Percentiles rank a stretch among this genome's conserved stretches.
These are phyloP conservation scores for Yamadazyma takamatsuzukensis DNA, from an alignment of 805 yeast genomes.

Conservation along the genomic window DNA sequence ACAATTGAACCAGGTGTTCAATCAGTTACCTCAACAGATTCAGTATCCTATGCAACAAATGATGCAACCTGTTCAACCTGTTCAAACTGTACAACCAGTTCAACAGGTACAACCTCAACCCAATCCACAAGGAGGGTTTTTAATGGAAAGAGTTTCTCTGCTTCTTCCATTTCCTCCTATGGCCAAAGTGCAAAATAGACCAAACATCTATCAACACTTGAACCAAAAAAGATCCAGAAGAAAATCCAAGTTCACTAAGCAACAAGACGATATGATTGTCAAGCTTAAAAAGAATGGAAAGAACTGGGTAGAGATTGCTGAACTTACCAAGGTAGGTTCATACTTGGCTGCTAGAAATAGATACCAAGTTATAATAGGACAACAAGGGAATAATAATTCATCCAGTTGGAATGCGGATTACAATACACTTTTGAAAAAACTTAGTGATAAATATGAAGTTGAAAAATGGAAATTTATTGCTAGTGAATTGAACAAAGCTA, in stretches of 20 bases:
- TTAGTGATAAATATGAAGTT: slow-evolving; percentile 66
- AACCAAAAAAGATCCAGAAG: slow-evolving; percentile 52
- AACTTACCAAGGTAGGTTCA: slow-evolving; percentile 57
- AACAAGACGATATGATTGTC: slow-evolving; percentile 65
- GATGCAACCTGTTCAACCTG: not conserved
- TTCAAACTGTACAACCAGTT: not conserved
- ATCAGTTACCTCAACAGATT: not conserved
- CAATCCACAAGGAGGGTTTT: too few species aligned
- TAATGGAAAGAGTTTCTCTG: slow-evolving; percentile 4
- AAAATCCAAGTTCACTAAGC: slow-evolving; percentile 64
- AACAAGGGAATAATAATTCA: slow-evolving; percentile 69
- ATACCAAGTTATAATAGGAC: slow-evolving; percentile 78
- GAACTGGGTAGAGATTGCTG: slow-evolving; percentile 73
- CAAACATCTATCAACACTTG: slow-evolving; percentile 38
- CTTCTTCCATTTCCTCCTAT: slow-evolving; percentile 50
- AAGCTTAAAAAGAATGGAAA: slow-evolving; percentile 59
- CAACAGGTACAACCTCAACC: slow-evolving; percentile 1
- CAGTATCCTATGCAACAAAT: not conserved
- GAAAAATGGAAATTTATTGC: slow-evolving; percentile 70
- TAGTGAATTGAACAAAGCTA: slow-evolving; percentile 53
- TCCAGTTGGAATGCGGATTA: slow-evolving; percentile 61
- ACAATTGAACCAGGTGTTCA: not conserved
- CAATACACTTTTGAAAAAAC: slow-evolving; percentile 42
- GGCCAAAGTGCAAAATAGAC: slow-evolving; percentile 37
- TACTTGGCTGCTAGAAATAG: slow-evolving; percentile 73